phyloP scores from a whole-genome alignment of 2,329 filamentous ascomycete genomes.

The Diaporthe batatas region DNA sequence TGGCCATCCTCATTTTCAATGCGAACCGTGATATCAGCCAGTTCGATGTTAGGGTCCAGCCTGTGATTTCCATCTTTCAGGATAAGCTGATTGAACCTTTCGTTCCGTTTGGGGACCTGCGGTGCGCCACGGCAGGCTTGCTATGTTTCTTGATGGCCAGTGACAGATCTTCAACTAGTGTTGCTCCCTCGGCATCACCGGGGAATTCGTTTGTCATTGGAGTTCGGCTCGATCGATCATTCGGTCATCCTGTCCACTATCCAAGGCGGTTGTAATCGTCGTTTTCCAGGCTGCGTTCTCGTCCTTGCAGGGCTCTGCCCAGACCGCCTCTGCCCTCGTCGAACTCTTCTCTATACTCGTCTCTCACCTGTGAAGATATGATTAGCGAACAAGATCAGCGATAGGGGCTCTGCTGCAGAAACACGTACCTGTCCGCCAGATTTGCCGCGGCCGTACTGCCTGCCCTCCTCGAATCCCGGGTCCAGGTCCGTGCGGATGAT shows the following conservation, averaged over 20 bases:
- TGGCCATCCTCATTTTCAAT: background rate
- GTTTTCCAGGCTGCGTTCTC: conserved; percentile 60
- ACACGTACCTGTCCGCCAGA: conserved; percentile 80
- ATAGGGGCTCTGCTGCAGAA: background rate
- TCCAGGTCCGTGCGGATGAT: conserved; percentile 96
- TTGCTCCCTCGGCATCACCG: background rate
- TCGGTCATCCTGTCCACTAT: conserved; percentile 51
- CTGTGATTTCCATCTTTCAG: background rate
- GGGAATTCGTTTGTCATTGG: background rate
- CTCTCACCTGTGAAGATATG: conserved; percentile 70
- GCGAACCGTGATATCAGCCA: background rate
- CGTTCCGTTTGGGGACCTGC: background rate
- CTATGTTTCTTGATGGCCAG: conserved; percentile 1
- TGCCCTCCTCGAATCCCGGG: conserved; percentile 93
- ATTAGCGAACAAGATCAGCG: background rate
- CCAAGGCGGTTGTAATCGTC: conserved; percentile 71
- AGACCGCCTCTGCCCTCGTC: conserved; percentile 94
- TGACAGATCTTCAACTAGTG: background rate
- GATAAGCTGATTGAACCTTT: background rate
- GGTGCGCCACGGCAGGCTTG: background rate
- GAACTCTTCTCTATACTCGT: conserved; percentile 97
- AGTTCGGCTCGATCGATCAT: conserved; percentile 10
- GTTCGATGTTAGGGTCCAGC: background rate
- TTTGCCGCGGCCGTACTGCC: conserved; percentile 96
- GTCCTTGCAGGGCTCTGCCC: conserved; percentile 75